Evolutionary conservation across 495 filamentous ascomycete genomes (phyloP).

Genomic region (Xylaria flabelliformis): DNA sequence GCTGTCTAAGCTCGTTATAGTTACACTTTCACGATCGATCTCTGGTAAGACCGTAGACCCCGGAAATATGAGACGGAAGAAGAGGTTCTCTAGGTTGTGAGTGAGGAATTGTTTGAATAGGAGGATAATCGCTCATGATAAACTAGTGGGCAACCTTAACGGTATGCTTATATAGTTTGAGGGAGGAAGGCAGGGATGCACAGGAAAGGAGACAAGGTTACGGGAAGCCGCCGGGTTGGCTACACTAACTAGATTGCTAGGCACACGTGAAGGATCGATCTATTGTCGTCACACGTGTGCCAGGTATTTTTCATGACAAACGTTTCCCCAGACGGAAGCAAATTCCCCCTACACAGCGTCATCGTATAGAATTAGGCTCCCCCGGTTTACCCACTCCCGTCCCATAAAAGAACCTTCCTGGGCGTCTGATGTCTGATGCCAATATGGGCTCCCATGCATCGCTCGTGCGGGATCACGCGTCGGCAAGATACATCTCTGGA

Average conservation of each 20-base stretch:
- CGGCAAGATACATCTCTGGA: not conserved
- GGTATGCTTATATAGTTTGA: conserved; percentile 11
- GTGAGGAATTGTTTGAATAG: not conserved
- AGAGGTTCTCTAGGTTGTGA: not conserved
- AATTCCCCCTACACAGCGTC: conserved; percentile 9
- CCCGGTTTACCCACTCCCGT: conserved; percentile 14
- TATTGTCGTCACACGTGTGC: conserved; percentile 20
- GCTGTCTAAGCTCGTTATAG: conserved; percentile 4
- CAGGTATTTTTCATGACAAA: conserved; percentile 15
- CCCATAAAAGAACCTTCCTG: not conserved
- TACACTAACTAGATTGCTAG: not conserved
- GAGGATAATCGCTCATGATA: conserved; percentile 1
- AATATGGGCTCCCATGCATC: not conserved
- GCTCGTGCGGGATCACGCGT: conserved; percentile 1
- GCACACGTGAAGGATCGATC: not conserved
- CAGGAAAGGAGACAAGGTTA: not conserved
- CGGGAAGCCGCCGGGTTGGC: not conserved
- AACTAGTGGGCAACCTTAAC: conserved; percentile 6
- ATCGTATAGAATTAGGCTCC: conserved; percentile 13
- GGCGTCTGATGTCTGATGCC: not conserved
- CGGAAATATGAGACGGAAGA: not conserved
- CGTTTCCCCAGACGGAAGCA: not conserved
- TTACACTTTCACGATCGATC: not conserved
- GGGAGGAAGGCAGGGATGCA: not conserved
- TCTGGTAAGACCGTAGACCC: not conserved